Base-by-base conservation (phyloP, 163 green algal genomes). In the Smithsoniella earleae region DNA sequence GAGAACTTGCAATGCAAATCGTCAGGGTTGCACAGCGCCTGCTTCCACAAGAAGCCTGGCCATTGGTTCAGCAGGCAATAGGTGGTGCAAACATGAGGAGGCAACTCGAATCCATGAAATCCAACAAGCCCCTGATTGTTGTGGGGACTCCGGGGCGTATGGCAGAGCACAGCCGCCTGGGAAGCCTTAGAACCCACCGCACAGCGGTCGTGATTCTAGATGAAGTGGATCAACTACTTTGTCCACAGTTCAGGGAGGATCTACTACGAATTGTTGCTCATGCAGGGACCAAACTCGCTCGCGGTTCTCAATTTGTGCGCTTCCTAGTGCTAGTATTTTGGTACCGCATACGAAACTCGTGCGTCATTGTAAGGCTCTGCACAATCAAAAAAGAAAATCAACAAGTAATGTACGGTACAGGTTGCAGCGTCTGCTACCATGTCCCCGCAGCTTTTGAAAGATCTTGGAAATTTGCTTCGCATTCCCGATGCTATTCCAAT, bases 1-100 rank as follows among this genome's bases (percentile, higher is more conserved):
- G 91, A n/a, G 94, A 99, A 82, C 86, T 98, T 43, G 94, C 89
- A 10, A 98, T 98, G 92, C 94, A 99, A 82, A 96, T 97, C 36
- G 74, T 92, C 72, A 73, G 88, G 1, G 89, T 95, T 30, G 90
- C 87, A 0, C 82, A 88, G 54, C 69, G 45, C 2, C 73, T 97
- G 52, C 75, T 97, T 36, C 89, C 90, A 0, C 49, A 79, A 3
- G 77, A 86, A 33, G 76, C 78, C 1, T 77, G 82, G 27, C 62
- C 43, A 3, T 82, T 85, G 18, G 89, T 97, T 78, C 91, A 97
- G 88, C 94, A 98, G 83, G 80, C 74, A 45, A 99, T 99, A 58
- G 94, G 94, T 13, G 94, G 94, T 6, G 93, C 94, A 45, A 97
- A 95, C 77, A 79, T 84, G 30, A 64, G 77, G 46, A 80, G 92